These are phyloP conservation scores for Pilobolus umbonatus DNA, from an alignment of 192 early-diverging fungal genomes.

Conservation along the genomic window DNA sequence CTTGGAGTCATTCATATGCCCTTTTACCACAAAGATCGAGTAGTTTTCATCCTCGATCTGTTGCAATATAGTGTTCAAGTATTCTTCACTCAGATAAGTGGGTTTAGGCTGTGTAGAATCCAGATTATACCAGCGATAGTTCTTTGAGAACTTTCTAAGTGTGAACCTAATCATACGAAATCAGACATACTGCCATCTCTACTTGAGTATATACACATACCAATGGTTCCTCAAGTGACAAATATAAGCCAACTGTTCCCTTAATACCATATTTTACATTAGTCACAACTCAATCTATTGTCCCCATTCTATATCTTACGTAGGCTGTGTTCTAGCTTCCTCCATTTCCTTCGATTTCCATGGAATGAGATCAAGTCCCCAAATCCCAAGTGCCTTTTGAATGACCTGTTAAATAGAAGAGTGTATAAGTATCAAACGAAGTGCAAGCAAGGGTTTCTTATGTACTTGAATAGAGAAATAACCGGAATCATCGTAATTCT, in stretches of 20 bases:
- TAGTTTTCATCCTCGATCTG: conserved; percentile 43
- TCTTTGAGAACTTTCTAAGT: conserved; percentile 59
- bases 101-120: conserved; percentile 53
- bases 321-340: conserved; percentile 45
- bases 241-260: conserved; percentile 59
- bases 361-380: conserved; percentile 56
- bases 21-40: conserved; percentile 28
- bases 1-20: conserved; percentile 1
- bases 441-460: neutral
- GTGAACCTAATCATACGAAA: conserved; percentile 52
- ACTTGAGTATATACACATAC: neutral
- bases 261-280: conserved; percentile 7
- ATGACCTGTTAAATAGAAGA: conserved; percentile 39
- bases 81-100: conserved; percentile 62
- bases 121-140: conserved; percentile 74
- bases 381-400: conserved; percentile 47
- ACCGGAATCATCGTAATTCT: conserved; percentile 59
- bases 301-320: conserved; percentile 31
- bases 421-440: neutral
- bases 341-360: conserved; percentile 42
- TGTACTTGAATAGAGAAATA: conserved; percentile 69
- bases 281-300: neutral
- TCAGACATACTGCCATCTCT: conserved; percentile 17
- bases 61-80: conserved; percentile 49
- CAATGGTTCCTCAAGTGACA: conserved; percentile 64